phyloP scores from a whole-genome alignment of 805 yeast species.

The Starmerella vaccinii region DNA sequence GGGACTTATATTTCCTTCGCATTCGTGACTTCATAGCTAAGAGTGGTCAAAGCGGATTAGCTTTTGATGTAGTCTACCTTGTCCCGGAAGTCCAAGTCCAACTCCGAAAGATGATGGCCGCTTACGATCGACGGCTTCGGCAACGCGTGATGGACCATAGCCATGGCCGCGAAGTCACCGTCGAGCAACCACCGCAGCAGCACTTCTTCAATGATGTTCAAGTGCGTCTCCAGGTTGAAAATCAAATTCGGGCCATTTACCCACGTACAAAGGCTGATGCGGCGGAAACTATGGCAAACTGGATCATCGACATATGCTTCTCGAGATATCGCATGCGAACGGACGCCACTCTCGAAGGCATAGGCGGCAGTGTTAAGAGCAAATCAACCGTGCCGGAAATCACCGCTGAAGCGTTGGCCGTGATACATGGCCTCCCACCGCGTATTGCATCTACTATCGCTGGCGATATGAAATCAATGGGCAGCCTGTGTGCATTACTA shows the following conservation, averaged over 20 bases:
- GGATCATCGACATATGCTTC: conserved; percentile 15
- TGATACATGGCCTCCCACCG: conserved; percentile 19
- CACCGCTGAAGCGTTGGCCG: conserved; percentile 13
- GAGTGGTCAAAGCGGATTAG: neutral
- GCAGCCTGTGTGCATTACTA: conserved; percentile 3
- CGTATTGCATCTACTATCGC: conserved; percentile 17
- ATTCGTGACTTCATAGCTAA: neutral
- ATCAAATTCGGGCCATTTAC: conserved; percentile 12
- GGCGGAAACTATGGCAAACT: conserved; percentile 17
- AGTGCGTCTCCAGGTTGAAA: conserved; percentile 15
- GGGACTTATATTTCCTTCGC: conserved; percentile 1
- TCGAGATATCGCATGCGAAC: conserved; percentile 11
- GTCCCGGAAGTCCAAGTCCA: conserved; percentile 16
- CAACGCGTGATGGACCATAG: conserved; percentile 7
- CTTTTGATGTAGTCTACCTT: conserved; percentile 3
- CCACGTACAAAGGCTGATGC: conserved; percentile 15
- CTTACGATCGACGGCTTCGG: conserved; percentile 16
- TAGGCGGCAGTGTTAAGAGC: conserved; percentile 13
- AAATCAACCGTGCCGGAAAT: conserved; percentile 11
- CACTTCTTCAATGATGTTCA: conserved; percentile 15
- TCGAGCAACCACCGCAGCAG: conserved; percentile 8
- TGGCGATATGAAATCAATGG: conserved; percentile 10
- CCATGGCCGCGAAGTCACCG: neutral
- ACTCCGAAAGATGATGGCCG: conserved; percentile 8
- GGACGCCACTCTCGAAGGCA: conserved; percentile 5